Base-by-base conservation (phyloP, 2,329 filamentous ascomycete species). In the Septoria petroselini region DNA sequence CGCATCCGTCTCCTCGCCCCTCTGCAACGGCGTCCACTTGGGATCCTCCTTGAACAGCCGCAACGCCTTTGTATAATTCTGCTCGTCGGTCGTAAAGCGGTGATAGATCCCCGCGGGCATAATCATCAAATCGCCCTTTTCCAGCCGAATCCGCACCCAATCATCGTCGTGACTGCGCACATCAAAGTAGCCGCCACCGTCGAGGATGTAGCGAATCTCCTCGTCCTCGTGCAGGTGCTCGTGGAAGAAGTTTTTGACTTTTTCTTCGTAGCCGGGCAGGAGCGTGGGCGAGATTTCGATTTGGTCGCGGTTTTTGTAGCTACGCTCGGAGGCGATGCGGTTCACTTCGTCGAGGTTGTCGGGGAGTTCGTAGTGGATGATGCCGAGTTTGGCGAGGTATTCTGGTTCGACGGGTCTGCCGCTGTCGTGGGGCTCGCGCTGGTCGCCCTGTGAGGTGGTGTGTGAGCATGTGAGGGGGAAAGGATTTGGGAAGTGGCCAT, bases 201-300 rank as follows among this genome's bases (percentile, higher is more conserved):
- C 91, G 25, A 89, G 77, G 59, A 98, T 91, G 65, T 96, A 98
- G 40, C 93, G 79, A 59, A 98, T 98, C 78, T 98, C 93, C 74
- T 98, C 93, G 62, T 98, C 93, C 74, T 98, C 93, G 68, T 98
- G 93, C 63, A 98, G 71, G 70, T 98, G 93, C 77, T 98, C 93
- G 62, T 86, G 70, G 75, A 97, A 98, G 76, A 98, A 98, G 59
- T 73, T 82, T 74, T 89, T 91, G 56, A 98, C 89, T 71, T 97
- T 97, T 57, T 86, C 81, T 72, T 98, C 91, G 74, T 97, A 98
- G 37, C 83, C 73, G 31, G 81, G 86, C 85, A 97, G 89, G 57
- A 83, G 85, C 57, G 83, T 76, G 0, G 91, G 91, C 6, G 88
- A 94, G 17, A 98, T 88, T 53, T 81, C 87, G 68, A 97, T 87